Evolutionary conservation across 345 rosid species (phyloP), one percentile per base, ranked within the genome.

Genomic region (Pugionium dolabratum): DNA sequence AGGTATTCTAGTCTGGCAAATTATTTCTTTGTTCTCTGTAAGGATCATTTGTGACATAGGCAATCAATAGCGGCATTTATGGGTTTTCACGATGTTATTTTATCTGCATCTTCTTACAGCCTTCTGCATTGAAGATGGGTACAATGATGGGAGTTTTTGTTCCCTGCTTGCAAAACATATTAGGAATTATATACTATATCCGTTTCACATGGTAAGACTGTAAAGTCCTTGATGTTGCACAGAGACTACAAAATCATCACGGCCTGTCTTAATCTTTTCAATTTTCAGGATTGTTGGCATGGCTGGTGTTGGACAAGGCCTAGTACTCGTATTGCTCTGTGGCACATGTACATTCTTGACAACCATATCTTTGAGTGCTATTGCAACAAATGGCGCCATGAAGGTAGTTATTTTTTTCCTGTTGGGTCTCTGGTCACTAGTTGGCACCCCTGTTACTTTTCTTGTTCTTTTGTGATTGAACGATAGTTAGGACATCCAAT

Each of bases 381-480:
- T 95, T 80, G 99, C 99, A 45, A 95, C 99, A 48, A 95, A 95
- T 83, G 99, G 99, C 57, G 99, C 99, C 59, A 95, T 95, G 99
- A 95, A 95, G 97, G 99, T 95, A 75, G 11, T 63, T 54, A 46
- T 28, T 10, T 39, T 60, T 63, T 32, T 33, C 37, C 29, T 46
- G 44, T 59, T 66, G 51, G 31, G 50, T 66, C 46, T 66, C 59
- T 53, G 62, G 51, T 47, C 30, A 62, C 44, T 61, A 61, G 6
- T 45, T 59, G 31, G 35, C 51, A 45, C 25, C 57, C 58, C 6
- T 39, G 9, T 62, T 51, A 52, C 40, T 54, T 52, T 41, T 58
- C 49, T 36, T 9, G 52, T 52, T 59, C 63, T 27, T 35, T 33
- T 54, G 35, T 67, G 59, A 42, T 49, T 33, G 47, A 42, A 55